Percentiles rank a stretch among this genome's conserved stretches.
phyloP scores from a whole-genome alignment of 1,284 basidiomycete species.

The Trametes versicolor region DNA sequence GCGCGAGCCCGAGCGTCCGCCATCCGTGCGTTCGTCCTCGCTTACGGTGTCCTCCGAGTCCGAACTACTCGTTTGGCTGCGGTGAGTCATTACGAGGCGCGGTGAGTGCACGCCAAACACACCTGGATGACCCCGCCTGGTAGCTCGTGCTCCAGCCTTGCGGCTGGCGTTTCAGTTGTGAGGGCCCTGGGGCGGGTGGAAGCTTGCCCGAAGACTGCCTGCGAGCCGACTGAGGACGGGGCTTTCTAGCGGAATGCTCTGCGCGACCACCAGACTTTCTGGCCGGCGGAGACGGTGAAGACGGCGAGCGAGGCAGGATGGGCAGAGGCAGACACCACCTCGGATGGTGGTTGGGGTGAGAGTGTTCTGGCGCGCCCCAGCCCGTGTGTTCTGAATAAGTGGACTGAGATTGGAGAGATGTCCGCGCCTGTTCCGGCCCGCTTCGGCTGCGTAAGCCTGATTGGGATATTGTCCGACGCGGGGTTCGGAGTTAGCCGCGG shows the following conservation, averaged over 20 bases:
- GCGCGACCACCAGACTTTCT: conserved; percentile 41
- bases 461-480: neutral
- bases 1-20: conserved; percentile 51
- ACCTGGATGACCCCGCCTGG: conserved; percentile 83
- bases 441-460: conserved; percentile 15
- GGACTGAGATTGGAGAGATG: conserved; percentile 8
- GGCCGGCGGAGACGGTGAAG: conserved; percentile 76
- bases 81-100: neutral
- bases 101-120: conserved; percentile 27
- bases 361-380: conserved; percentile 10
- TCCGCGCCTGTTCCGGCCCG: conserved; percentile 8
- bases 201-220: conserved; percentile 35
- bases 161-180: conserved; percentile 27
- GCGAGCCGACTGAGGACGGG: conserved; percentile 28
- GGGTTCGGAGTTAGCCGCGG: neutral
- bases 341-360: conserved; percentile 17
- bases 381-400: conserved; percentile 10
- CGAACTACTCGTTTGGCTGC: conserved; percentile 47
- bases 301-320: conserved; percentile 81
- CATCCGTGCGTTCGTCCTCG: conserved; percentile 55
- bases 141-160: conserved; percentile 87
- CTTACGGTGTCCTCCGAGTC: conserved; percentile 55
- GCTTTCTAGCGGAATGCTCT: conserved; percentile 37
- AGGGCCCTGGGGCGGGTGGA: conserved; percentile 42
- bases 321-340: conserved; percentile 29